These are phyloP conservation scores for Gossypium lobatum DNA, from an alignment of 441 rosid species.

Conservation along the genomic window DNA sequence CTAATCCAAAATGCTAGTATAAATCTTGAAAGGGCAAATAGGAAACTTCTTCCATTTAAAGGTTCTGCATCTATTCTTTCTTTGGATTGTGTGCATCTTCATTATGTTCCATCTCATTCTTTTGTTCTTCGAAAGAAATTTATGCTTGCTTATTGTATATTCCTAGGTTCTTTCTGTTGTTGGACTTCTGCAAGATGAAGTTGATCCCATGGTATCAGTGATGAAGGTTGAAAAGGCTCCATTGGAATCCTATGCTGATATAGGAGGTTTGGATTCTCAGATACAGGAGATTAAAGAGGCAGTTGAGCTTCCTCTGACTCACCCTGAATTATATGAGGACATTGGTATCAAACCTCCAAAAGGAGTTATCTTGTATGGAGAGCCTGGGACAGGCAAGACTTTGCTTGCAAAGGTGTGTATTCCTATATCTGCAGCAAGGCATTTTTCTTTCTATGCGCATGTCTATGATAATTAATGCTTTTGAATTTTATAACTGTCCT, in stretches of 20 bases:
- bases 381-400: slow-evolving; percentile 96
- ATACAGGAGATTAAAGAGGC: slow-evolving; percentile 69
- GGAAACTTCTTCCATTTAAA: background rate
- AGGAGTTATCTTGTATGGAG: slow-evolving; percentile 96
- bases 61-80: background rate
- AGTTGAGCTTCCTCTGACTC: slow-evolving; percentile 69
- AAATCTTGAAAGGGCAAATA: background rate
- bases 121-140: background rate
- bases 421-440: background rate
- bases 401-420: slow-evolving; percentile 79
- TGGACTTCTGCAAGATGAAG: slow-evolving; percentile 96
- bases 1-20: background rate
- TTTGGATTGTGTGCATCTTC: background rate
- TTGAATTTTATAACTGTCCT: background rate
- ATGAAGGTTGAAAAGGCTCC: slow-evolving; percentile 99
- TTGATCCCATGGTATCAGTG: slow-evolving; percentile 98
- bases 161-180: slow-evolving; percentile 86
- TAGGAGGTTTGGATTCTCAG: slow-evolving; percentile 97
- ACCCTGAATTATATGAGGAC: slow-evolving; percentile 94
- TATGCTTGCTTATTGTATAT: background rate
- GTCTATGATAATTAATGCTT: background rate
- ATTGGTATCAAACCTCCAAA: slow-evolving; percentile 96
- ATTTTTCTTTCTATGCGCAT: background rate
- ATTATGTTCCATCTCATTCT: background rate
- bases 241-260: slow-evolving; percentile 90